These are phyloP conservation scores for Skeletonema costatum DNA, from an alignment of 108 stramenopile species.

Conservation along the genomic window DNA sequence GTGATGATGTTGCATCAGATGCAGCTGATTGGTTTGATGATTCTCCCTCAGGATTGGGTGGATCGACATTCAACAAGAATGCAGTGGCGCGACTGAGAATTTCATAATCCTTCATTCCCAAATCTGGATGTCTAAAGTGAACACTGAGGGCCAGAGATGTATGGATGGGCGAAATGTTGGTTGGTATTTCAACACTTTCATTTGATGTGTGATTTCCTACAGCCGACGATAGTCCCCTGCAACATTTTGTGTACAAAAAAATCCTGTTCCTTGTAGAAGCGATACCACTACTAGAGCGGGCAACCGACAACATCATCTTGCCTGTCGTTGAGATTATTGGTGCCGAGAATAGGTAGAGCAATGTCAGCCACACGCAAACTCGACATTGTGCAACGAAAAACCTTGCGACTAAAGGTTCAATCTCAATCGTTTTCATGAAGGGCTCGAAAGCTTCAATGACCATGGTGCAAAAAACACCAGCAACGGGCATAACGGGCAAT, in stretches of 20 bases:
- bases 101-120: conserved; percentile 89
- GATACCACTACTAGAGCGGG: not conserved
- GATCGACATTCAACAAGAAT: conserved; percentile 80
- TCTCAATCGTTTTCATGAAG: no score
- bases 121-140: conserved; percentile 79
- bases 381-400: no score
- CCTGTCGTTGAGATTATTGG: not conserved
- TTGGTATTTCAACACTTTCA: not conserved
- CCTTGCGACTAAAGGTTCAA: no score
- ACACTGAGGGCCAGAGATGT: conserved; percentile 81
- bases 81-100: conserved; percentile 80
- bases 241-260: not conserved
- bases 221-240: not conserved
- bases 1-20: not conserved
- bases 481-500: not conserved
- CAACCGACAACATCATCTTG: not conserved
- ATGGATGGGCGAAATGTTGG: conserved; percentile 25
- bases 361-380: no score
- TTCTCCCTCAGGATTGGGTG: conserved; percentile 31
- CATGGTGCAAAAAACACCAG: not conserved
- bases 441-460: no score
- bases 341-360: not conserved
- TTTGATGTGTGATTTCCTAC: not conserved
- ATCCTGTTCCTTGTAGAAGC: not conserved
- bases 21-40: not conserved